Conservation (phyloP, 2,329 filamentous ascomycete species). For the Phyllosticta paracitricarpa region DNA sequence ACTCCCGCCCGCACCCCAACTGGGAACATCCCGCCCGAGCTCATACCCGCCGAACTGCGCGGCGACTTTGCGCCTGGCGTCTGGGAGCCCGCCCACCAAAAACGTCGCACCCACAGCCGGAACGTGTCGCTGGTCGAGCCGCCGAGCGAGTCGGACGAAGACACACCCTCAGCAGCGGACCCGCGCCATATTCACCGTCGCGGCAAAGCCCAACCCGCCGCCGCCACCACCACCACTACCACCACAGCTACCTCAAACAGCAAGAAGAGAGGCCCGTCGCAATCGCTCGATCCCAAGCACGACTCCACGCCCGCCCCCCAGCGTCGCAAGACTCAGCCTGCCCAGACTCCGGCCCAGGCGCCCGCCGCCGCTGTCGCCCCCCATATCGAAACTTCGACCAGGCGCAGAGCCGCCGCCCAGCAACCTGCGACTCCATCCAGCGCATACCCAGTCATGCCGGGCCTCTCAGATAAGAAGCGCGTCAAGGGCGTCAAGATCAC, state of each 20-base stretch:
- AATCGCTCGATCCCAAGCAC: not conserved
- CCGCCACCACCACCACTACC: not conserved
- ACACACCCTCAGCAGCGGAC: not conserved
- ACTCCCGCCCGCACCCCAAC: slow-evolving; percentile 8
- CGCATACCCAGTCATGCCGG: slow-evolving; percentile 36
- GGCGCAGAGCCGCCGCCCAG: slow-evolving; percentile 2
- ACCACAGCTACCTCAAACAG: not conserved
- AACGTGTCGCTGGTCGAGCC: slow-evolving; percentile 10
- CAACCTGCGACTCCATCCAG: slow-evolving; percentile 7
- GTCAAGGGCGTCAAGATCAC: slow-evolving; percentile 37
- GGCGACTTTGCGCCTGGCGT: slow-evolving; percentile 9
- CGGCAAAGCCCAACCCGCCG: not conserved
- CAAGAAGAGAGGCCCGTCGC: not conserved
- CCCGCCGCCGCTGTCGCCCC: not conserved
- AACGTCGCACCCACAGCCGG: slow-evolving; percentile 8
- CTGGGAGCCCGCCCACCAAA: slow-evolving; percentile 9
- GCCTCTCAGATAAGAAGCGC: slow-evolving; percentile 44
- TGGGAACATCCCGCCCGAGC: slow-evolving; percentile 7
- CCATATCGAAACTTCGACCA: slow-evolving; percentile 1
- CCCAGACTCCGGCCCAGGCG: not conserved
- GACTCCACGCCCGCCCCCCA: not conserved
- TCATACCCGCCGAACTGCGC: slow-evolving; percentile 10
- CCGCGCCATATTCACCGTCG: not conserved
- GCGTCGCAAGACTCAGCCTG: slow-evolving; percentile 3
- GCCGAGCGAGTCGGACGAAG: slow-evolving; percentile 4